Percentiles rank a stretch among this genome's conserved stretches.
Conservation (phyloP, 345 rosid species). For the thale cress (Arabidopsis thaliana) region DNA sequence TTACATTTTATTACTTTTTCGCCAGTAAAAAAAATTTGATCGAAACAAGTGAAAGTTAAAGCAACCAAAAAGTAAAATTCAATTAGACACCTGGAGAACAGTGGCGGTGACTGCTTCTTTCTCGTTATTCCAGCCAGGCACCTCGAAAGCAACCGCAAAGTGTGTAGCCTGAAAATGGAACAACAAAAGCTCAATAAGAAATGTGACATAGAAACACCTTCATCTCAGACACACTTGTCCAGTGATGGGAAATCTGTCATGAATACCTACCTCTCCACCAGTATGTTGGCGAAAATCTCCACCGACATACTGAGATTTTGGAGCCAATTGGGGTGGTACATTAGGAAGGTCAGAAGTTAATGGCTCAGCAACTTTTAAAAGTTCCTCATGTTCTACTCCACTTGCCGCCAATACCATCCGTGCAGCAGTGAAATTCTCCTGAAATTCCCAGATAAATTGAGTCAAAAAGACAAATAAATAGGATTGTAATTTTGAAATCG, state of each 20-base stretch:
- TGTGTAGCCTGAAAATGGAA: conserved; percentile 55
- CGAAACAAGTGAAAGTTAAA: conserved; percentile 6
- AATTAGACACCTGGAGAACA: conserved; percentile 68
- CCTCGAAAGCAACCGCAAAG: conserved; percentile 78
- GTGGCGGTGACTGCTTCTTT: conserved; percentile 66
- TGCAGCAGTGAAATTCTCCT: conserved; percentile 73
- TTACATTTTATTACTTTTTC: neutral
- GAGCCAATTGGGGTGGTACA: conserved; percentile 46
- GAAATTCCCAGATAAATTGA: conserved; percentile 38
- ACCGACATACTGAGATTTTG: conserved; percentile 67
- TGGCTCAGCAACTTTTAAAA: conserved; percentile 65
- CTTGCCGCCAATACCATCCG: conserved; percentile 80
- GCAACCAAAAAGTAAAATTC: neutral
- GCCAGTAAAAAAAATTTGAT: neutral
- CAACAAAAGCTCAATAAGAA: conserved; percentile 3
- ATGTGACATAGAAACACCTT: neutral
- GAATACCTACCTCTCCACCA: conserved; percentile 66
- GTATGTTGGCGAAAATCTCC: conserved; percentile 74
- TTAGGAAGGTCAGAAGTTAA: conserved; percentile 68
- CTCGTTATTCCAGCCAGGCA: conserved; percentile 76
- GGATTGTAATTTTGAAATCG: neutral
- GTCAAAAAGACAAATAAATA: neutral
- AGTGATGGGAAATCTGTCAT: conserved; percentile 18
- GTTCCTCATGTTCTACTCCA: conserved; percentile 72
- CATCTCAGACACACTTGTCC: conserved; percentile 27